Evolutionary conservation across 495 filamentous ascomycete species (phyloP), one percentile per base, ranked within the genome.

Genomic region (Penicillium desertorum): DNA sequence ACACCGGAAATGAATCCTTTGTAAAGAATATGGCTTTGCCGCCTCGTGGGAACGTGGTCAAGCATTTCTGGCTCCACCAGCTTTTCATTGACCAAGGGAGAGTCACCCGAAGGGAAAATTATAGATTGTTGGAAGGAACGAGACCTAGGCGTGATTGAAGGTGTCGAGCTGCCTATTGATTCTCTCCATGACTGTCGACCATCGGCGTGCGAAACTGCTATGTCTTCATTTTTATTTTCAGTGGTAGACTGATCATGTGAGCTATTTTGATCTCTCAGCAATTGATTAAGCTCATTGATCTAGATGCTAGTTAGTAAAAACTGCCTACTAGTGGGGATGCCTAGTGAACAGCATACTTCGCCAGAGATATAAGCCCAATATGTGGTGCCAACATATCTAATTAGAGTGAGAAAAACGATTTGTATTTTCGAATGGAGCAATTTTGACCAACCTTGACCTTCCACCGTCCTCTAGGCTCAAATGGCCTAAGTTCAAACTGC

Each of bases 301-400:
- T 79, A 45, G 20, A 27, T 5, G 7, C 10, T 11, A 22, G 45
- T 59, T 45, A 59, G 53, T 49, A 20, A 25, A 14, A 20, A 1
- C 1, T 9, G 50, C 46, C 6, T 29, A 5, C 23, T 7, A 5
- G n/a, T 27, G 34, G 8, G 25, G 16, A 8, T 10, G 53, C 11
- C 16, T 1, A 11, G 11, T 3, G n/a, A 32, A 23, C 12, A 45
- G 17, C 61, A 52, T 71, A 79, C 77, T 66, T 80, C 76, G 34
- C 75, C 70, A n/a, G 75, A 76, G 17, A 80, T 78, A 58, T 76
- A 80, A 17, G 78, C 78, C 78, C 78, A 80, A 57, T 78, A 80
- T 23, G 78, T 80, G 7, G 77, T 80, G 43, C 76, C 76, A 25
- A 80, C 76, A 57, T 80, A 80, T 71, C 76, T 80, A 59, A n/a